These are phyloP conservation scores for Solanum stenotomum DNA, from an alignment of 257 asterid genomes.

Conservation along the genomic window DNA sequence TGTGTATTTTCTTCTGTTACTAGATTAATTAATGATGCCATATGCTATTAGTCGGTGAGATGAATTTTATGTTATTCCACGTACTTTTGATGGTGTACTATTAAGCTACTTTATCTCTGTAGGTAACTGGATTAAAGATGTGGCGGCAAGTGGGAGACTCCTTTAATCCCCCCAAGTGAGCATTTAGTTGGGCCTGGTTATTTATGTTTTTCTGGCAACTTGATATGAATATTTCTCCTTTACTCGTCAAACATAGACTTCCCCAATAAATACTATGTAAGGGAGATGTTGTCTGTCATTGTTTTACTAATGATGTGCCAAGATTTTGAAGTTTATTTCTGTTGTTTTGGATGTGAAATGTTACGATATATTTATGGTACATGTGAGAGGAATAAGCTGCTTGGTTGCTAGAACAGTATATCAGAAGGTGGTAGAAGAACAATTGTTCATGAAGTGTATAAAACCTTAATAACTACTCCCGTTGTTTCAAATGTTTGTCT, in stretches of 20 bases:
- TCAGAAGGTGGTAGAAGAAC: background rate
- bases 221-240: background rate
- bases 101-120: background rate
- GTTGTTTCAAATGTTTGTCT: background rate
- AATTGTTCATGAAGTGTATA: background rate
- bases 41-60: background rate
- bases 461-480: background rate
- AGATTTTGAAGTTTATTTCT: background rate
- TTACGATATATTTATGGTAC: background rate
- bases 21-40: background rate
- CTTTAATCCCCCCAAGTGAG: constrained; percentile 92
- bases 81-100: background rate
- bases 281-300: background rate
- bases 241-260: background rate
- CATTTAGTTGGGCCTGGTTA: background rate
- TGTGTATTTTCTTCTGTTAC: background rate
- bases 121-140: constrained; percentile 86
- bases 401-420: background rate
- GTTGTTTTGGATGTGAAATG: background rate
- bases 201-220: background rate
- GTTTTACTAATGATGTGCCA: background rate
- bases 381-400: background rate
- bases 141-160: constrained; percentile 98
- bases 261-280: background rate
- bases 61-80: background rate